Percentiles rank a stretch among this genome's conserved stretches.
Conservation (phyloP, 2,329 filamentous ascomycete genomes). For the Phialophora macrospora region DNA sequence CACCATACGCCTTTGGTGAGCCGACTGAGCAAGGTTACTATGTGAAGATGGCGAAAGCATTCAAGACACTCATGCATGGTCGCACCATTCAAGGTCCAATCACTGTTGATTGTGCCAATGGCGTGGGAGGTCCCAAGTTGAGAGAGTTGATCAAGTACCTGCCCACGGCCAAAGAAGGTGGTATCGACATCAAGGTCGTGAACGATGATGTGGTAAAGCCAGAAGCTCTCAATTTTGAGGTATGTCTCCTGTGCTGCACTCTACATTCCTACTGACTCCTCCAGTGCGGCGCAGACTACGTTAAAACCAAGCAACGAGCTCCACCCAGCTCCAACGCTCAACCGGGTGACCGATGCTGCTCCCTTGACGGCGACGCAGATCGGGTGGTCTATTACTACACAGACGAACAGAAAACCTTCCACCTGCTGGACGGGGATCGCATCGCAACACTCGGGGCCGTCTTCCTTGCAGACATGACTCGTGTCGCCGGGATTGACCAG, state of each 20-base stretch:
- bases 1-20: conserved; percentile 83
- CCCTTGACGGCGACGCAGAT: conserved; percentile 93
- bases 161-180: conserved; percentile 67
- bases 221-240: conserved; percentile 85
- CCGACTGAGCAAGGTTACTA: conserved; percentile 93
- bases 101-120: conserved; percentile 94
- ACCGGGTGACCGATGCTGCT: conserved; percentile 79
- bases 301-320: conserved; percentile 94
- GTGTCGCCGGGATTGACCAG: conserved; percentile 75
- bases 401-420: conserved; percentile 80
- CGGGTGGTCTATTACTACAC: conserved; percentile 94
- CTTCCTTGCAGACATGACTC: conserved; percentile 88
- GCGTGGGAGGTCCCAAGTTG: conserved; percentile 91
- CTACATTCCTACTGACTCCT: conserved; percentile 34
- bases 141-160: conserved; percentile 83
- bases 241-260: conserved; percentile 50
- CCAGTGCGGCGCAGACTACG: conserved; percentile 91
- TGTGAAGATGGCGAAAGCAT: conserved; percentile 84
- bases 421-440: conserved; percentile 92
- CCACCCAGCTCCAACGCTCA: conserved; percentile 80
- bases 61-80: conserved; percentile 79
- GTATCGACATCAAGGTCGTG: conserved; percentile 80
- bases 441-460: conserved; percentile 93
- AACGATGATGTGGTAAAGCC: conserved; percentile 93
- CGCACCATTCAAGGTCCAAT: conserved; percentile 74